Base-by-base conservation (phyloP, 2,329 filamentous ascomycete genomes). In the Sphaerostilbella broomeana region DNA sequence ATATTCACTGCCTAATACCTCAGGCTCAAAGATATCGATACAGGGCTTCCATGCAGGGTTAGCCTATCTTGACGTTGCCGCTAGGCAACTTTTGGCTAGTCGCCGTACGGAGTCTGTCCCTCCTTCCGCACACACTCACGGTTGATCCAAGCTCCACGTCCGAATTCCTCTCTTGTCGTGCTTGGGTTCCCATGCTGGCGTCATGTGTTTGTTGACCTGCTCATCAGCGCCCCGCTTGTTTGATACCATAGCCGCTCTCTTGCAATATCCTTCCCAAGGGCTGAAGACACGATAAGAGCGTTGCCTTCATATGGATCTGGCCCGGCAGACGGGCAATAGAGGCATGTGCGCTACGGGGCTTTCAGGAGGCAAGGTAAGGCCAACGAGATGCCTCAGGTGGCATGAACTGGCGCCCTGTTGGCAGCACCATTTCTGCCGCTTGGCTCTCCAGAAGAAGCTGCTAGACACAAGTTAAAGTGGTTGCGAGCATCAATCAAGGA, bases 161-260 rank as follows among this genome's bases (percentile, higher is more conserved):
- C 32, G 21, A 20, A 40, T 40, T 38, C 29, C 38, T 40, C 32
- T 26, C 22, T 21, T 20, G 24, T 29, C 35, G 30, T 29, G 24
- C 22, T 37, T 16, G 34, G 29, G 19, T 19, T 30, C 19, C 30
- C 25, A 35, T 12, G 33, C 36, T 20, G 36, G 25, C 36, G 41
- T 43, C 41, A 43, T 43, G 40, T 43, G 40, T 18, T 21, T 20
- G 31, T 15, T n/a, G n/a, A 8, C 6, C 10, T 21, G 31, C 15
- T 34, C 20, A 34, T 24, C 31, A 34, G 31, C 28, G 33, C 20
- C 33, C 33, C 39, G 39, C 28, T 28, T 29, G n/a, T 30, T 28
- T n/a, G 33, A 18, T n/a, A n/a, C n/a, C n/a, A n/a, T n/a, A n/a
- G n/a, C n/a, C n/a, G n/a, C n/a, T n/a, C n/a, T n/a, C n/a, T n/a